Percentiles rank a stretch among this genome's conserved stretches.
Evolutionary conservation across 352 stramenopile genomes (phyloP).

Genomic region (Pythium apleroticum): DNA sequence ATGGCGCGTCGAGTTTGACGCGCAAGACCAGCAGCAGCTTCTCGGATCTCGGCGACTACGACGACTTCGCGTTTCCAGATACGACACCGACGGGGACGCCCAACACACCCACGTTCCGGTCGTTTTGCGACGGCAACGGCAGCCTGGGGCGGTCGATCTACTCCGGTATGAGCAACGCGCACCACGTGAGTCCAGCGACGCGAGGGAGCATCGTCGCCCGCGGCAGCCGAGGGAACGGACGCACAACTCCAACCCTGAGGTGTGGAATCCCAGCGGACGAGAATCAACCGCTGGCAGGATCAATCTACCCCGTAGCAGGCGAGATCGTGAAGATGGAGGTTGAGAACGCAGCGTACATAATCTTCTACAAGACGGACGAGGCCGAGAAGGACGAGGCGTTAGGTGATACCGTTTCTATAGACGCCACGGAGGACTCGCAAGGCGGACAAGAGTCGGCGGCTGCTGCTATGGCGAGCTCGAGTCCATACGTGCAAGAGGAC

Average conservation of each 20-base stretch:
- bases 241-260: slow-evolving; percentile 61
- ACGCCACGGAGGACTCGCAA: slow-evolving; percentile 21
- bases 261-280: slow-evolving; percentile 56
- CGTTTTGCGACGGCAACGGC: slow-evolving; percentile 66
- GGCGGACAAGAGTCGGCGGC: slow-evolving; percentile 33
- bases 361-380: slow-evolving; percentile 85
- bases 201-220: slow-evolving; percentile 27
- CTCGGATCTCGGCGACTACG: slow-evolving; percentile 84
- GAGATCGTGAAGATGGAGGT: slow-evolving; percentile 71
- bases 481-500: not conserved
- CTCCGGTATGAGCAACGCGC: slow-evolving; percentile 44
- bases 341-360: slow-evolving; percentile 84
- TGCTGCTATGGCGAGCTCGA: not conserved
- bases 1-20: slow-evolving; percentile 44
- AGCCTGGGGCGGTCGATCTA: slow-evolving; percentile 40
- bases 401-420: slow-evolving; percentile 49
- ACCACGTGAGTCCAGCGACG: slow-evolving; percentile 31
- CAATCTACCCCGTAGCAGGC: slow-evolving; percentile 71
- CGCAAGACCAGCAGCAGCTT: slow-evolving; percentile 88
- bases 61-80: slow-evolving; percentile 78
- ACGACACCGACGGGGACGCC: slow-evolving; percentile 43
- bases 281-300: slow-evolving; percentile 56
- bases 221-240: slow-evolving; percentile 37
- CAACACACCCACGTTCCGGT: slow-evolving; percentile 63
- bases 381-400: slow-evolving; percentile 39